phyloP scores from a whole-genome alignment of 2,329 filamentous ascomycete species.

The Cercospora zeae-maydis region DNA sequence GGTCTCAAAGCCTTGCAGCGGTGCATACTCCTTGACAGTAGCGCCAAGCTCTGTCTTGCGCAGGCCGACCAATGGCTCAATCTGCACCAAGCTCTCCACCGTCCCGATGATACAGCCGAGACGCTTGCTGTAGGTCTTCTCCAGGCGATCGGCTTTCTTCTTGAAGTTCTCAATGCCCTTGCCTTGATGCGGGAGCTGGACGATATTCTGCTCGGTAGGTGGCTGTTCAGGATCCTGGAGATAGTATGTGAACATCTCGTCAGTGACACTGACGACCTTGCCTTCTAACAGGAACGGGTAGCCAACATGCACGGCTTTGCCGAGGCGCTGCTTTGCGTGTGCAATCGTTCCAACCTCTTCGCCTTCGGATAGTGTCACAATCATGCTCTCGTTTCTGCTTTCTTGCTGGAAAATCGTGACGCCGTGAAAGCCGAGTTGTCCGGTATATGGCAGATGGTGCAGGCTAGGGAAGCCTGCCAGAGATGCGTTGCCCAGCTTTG shows the following conservation, averaged over 20 bases:
- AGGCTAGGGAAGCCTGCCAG: constrained; percentile 90
- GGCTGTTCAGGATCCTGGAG: constrained; percentile 54
- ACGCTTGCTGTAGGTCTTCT: constrained; percentile 84
- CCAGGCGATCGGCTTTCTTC: constrained; percentile 78
- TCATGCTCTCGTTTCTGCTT: constrained; percentile 93
- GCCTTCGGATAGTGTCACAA: constrained; percentile 75
- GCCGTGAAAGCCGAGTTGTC: constrained; percentile 77
- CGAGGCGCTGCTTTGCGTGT: constrained; percentile 73
- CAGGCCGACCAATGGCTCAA: constrained; percentile 90
- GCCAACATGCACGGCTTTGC: constrained; percentile 81
- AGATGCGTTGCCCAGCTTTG: constrained; percentile 75
- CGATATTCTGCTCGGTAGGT: constrained; percentile 48
- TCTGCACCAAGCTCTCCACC: constrained; percentile 84
- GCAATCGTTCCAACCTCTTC: constrained; percentile 68
- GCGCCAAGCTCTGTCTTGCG: constrained; percentile 87
- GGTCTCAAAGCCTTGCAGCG: constrained; percentile 78
- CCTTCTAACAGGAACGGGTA: constrained; percentile 96
- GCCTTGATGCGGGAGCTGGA: constrained; percentile 67
- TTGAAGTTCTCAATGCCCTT: constrained; percentile 78
- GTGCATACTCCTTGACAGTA: constrained; percentile 86
- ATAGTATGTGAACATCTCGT: constrained; percentile 87
- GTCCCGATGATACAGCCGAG: constrained; percentile 81
- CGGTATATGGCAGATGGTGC: constrained; percentile 79
- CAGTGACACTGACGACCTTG: constrained; percentile 81
- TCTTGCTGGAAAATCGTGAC: constrained; percentile 95